Conservation (phyloP, 352 stramenopile species). For the Phytophthora capsici region DNA sequence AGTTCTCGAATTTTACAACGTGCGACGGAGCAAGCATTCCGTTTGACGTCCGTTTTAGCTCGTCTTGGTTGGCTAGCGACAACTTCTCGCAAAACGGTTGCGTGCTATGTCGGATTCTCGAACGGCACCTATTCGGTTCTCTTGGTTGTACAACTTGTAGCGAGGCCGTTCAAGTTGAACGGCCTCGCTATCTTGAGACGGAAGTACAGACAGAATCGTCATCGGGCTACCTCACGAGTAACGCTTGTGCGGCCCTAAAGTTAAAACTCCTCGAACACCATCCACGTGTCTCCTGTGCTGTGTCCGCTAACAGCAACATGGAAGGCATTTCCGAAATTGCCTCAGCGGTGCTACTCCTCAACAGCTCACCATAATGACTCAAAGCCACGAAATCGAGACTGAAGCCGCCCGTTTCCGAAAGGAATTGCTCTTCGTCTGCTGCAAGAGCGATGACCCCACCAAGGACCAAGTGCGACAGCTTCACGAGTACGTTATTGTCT, state of each 20-base stretch:
- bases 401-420: constrained; percentile 35
- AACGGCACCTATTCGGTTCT: background rate
- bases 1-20: constrained; percentile 21
- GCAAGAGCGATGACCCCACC: constrained; percentile 33
- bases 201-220: constrained; percentile 16
- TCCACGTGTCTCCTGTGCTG: background rate
- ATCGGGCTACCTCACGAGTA: constrained; percentile 8
- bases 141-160: too few relatives aligned
- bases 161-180: too few relatives aligned
- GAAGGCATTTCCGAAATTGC: constrained; percentile 20
- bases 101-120: constrained; percentile 11
- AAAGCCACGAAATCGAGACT: constrained; percentile 20
- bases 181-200: constrained; percentile 9
- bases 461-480: constrained; percentile 36
- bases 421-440: constrained; percentile 42
- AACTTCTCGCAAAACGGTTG: constrained; percentile 6
- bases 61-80: background rate
- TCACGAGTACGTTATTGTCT: constrained; percentile 35
- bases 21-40: constrained; percentile 15
- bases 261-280: constrained; percentile 27
- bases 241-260: constrained; percentile 13
- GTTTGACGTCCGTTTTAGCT: constrained; percentile 15
- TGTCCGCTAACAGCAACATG: background rate
- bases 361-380: constrained; percentile 19
- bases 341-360: constrained; percentile 14